phyloP scores from a whole-genome alignment of 495 filamentous ascomycete genomes.

The Tuber microsphaerosporum region DNA sequence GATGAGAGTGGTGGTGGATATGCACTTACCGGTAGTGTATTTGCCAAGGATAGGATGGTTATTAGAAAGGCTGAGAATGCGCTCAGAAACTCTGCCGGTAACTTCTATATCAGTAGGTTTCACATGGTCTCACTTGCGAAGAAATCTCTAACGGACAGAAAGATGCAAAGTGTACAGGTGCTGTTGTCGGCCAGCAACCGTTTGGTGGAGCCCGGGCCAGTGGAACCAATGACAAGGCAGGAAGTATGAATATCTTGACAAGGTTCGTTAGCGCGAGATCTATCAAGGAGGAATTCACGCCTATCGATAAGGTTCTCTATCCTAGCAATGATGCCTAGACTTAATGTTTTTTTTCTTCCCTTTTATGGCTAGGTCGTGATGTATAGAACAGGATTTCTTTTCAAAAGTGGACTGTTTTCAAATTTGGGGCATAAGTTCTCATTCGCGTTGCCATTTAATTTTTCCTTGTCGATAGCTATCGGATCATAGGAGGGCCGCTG shows the following conservation, averaged over 20 bases:
- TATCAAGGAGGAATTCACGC: constrained; percentile 83
- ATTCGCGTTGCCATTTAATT: not conserved
- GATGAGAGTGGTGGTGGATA: constrained; percentile 64
- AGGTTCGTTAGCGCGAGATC: constrained; percentile 77
- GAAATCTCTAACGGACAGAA: not conserved
- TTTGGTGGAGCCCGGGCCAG: constrained; percentile 81
- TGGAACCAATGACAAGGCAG: constrained; percentile 89
- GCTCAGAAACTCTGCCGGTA: constrained; percentile 71
- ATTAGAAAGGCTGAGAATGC: constrained; percentile 62
- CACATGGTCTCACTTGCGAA: not conserved
- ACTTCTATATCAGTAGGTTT: constrained; percentile 73
- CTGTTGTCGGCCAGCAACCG: constrained; percentile 86
- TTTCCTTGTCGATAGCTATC: not conserved
- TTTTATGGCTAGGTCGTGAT: not conserved
- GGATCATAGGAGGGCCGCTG: not conserved
- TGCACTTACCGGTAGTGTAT: constrained; percentile 71
- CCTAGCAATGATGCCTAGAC: constrained; percentile 61
- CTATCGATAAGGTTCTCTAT: constrained; percentile 63
- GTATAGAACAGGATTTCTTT: not conserved
- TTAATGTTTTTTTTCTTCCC: not conserved
- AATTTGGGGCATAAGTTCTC: not conserved
- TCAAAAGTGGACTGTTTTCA: not conserved
- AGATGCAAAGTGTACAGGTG: constrained; percentile 84
- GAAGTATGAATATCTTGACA: constrained; percentile 63
- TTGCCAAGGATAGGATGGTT: constrained; percentile 63